Evolutionary conservation across 176 grass and related monocot species (phyloP), one percentile per base, ranked within the genome.

Genomic region (Paspalum vaginatum): DNA sequence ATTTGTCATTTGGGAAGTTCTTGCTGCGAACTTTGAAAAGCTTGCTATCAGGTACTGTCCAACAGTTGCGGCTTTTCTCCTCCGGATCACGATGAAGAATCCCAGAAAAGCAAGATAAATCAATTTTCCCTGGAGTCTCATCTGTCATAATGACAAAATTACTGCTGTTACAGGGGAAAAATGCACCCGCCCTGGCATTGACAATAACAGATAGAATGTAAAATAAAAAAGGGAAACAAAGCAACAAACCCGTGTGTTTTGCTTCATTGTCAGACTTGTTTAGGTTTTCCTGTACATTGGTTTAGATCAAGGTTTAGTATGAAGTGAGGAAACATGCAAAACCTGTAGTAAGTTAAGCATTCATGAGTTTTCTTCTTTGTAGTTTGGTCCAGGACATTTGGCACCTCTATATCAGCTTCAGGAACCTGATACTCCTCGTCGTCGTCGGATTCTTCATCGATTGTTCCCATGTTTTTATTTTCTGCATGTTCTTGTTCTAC

Each of bases 391-490:
- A 78, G 14, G 46, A 75, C 26, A 80, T 72, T 51, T 78, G 58
- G 79, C 50, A 86, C 96, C 88, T 99, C 88, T 64, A 87, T 55
- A 68, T 70, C 79, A 72, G 88, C 79, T 80, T 99, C 84, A 61
- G 90, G 79, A 73, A 89, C 84, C 84, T 95, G 96, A 68, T 93
- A 93, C 8, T 95, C 96, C n/a, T 99, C 96, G 5, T 99, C 92
- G 27, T 98, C 95, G 49, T 99, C 92, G 2, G 92, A 87, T 37
- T 95, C 90, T 73, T 98, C 96, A 81, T 95, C 90, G n/a, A 98
- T 85, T 0, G 88, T 87, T 12, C 71, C 51, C 68, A 88, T 81
- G 9, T 65, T 86, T 63, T 40, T 87, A 64, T 55, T 84, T 40
- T 80, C 85, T 48, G 17, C 10, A 57, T 84, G 79, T 68, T 80